Evolutionary conservation across 2,329 filamentous ascomycete species (phyloP).

Genomic region (Epichloe sibirici): DNA sequence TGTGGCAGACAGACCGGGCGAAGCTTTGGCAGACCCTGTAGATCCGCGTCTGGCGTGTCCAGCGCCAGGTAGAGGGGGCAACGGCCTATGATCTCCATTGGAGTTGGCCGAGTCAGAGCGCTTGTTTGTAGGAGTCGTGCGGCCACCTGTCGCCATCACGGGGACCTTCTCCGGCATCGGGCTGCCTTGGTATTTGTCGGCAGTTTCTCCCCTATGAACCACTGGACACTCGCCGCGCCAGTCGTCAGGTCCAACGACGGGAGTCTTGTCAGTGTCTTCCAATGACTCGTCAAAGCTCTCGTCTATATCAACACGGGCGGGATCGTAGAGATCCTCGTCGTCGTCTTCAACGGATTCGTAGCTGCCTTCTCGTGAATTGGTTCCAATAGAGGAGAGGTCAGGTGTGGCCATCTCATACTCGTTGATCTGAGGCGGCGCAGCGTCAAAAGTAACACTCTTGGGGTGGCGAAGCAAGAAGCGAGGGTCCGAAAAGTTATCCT

Average conservation of each 20-base stretch:
- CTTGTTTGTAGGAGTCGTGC: constrained; percentile 33
- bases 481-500: constrained; percentile 49
- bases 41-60: constrained; percentile 25
- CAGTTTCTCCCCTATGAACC: constrained; percentile 14
- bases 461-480: constrained; percentile 67
- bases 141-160: constrained; percentile 29
- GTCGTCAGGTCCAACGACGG: constrained; percentile 92
- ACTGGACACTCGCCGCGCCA: constrained; percentile 66
- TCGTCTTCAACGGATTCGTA: constrained; percentile 74
- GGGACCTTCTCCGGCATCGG: constrained; percentile 47
- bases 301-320: constrained; percentile 37
- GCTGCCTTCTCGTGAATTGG: constrained; percentile 83
- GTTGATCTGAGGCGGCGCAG: constrained; percentile 83
- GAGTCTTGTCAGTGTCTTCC: constrained; percentile 93
- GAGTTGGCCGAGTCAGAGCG: constrained; percentile 66
- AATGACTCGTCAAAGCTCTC: constrained; percentile 94
- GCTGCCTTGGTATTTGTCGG: constrained; percentile 49
- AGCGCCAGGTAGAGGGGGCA: constrained; percentile 72
- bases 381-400: constrained; percentile 83
- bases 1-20: constrained; percentile 53
- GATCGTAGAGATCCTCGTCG: constrained; percentile 48
- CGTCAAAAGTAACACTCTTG: constrained; percentile 96
- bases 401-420: constrained; percentile 98
- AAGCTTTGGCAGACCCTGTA: constrained; percentile 39
- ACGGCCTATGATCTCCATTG: constrained; percentile 68